These are phyloP conservation scores for Kurtzmaniella fragi DNA, from an alignment of 805 yeast species.

Conservation along the genomic window DNA sequence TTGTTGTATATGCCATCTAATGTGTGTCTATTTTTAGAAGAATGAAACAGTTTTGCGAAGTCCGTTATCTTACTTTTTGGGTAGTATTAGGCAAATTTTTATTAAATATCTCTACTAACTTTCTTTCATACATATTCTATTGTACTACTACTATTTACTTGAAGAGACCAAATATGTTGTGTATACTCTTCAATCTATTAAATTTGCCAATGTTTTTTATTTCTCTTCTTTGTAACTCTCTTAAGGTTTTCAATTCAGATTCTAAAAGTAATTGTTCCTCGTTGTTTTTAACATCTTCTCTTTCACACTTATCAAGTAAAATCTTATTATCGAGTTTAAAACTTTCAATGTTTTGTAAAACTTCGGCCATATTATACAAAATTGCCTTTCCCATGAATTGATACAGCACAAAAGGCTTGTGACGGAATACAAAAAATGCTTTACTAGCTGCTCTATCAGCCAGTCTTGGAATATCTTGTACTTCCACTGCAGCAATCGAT, in stretches of 20 bases:
- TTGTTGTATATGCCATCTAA: too few relatives aligned
- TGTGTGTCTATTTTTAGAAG: too few relatives aligned
- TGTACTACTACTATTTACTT: too few relatives aligned
- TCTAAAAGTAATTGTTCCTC: constrained; percentile 71
- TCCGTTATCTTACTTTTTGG: too few relatives aligned
- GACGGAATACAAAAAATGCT: constrained; percentile 78
- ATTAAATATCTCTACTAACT: too few relatives aligned
- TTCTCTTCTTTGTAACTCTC: constrained; percentile 55
- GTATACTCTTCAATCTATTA: constrained; percentile 50
- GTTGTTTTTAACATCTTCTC: constrained; percentile 86
- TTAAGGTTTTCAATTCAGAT: constrained; percentile 69
- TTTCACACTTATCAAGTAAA: constrained; percentile 70
- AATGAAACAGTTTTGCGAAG: too few relatives aligned
- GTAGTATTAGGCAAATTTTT: too few relatives aligned
- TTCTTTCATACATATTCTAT: too few relatives aligned
- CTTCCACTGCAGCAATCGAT: constrained; percentile 67
- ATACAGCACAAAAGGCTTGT: constrained; percentile 37
- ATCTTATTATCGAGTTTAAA: constrained; percentile 58
- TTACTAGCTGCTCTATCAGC: constrained; percentile 88
- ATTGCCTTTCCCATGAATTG: constrained; percentile 36
- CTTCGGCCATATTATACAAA: constrained; percentile 48
- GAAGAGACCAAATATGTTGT: constrained; percentile 41
- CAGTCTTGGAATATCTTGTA: constrained; percentile 92
- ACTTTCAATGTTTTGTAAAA: constrained; percentile 44
- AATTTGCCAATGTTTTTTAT: constrained; percentile 49